Evolutionary conservation across 192 early-diverging fungal species (phyloP).

Genomic region (Coemansia sp.): DNA sequence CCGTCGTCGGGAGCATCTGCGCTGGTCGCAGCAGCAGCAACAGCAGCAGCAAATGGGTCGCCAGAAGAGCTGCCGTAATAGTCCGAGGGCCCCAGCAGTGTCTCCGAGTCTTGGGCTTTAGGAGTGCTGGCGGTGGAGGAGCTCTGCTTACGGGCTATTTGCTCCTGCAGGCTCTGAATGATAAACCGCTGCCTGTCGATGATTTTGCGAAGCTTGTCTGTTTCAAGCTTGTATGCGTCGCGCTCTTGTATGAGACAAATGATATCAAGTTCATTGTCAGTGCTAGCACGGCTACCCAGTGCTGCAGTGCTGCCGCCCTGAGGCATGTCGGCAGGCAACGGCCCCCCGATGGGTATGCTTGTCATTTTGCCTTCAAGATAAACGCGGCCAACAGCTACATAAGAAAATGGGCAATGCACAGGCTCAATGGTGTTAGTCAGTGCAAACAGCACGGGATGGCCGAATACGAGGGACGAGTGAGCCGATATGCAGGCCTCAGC

Average conservation of each 20-base stretch:
- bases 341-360: neutral
- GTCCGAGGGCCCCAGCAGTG: constrained; percentile 16
- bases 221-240: constrained; percentile 73
- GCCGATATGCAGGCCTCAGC: neutral
- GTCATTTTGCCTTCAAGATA: constrained; percentile 14
- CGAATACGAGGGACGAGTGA: neutral
- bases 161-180: constrained; percentile 82
- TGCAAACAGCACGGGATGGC: neutral
- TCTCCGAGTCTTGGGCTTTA: constrained; percentile 12
- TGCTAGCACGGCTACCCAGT: constrained; percentile 10
- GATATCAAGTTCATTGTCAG: constrained; percentile 30
- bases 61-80: neutral
- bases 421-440: neutral
- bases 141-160: constrained; percentile 46
- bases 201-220: constrained; percentile 86
- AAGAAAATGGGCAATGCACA: neutral
- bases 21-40: constrained; percentile 2
- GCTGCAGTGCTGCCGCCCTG: constrained; percentile 6
- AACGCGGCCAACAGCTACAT: neutral
- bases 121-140: constrained; percentile 37
- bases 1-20: constrained; percentile 11
- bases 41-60: neutral
- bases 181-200: constrained; percentile 87
- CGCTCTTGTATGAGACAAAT: constrained; percentile 59
- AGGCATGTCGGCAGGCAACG: constrained; percentile 15